Evolutionary conservation across 257 asterid genomes (phyloP).

Genomic region (Marsdenia floribunda): DNA sequence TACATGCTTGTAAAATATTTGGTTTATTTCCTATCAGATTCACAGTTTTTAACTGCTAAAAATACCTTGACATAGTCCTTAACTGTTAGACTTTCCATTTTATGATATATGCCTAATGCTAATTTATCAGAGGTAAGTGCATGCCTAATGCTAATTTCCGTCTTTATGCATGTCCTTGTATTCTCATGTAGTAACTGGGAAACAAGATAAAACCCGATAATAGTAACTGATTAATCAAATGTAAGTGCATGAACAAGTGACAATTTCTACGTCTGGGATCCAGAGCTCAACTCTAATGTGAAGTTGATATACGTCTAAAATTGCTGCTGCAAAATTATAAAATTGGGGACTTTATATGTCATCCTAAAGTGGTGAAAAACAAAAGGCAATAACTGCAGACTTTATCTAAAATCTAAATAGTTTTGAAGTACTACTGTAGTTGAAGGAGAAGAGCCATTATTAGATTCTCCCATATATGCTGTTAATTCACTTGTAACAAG

Average conservation of each 20-base stretch:
- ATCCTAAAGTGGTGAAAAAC: not conserved
- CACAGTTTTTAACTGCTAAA: not conserved
- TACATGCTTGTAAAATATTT: not conserved
- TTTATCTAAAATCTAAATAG: not conserved
- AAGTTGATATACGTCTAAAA: not conserved
- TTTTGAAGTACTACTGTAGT: not conserved
- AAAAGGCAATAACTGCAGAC: not conserved
- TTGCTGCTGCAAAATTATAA: not conserved
- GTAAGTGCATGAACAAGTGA: not conserved
- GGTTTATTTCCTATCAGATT: not conserved
- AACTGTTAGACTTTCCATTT: not conserved
- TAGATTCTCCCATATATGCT: not conserved
- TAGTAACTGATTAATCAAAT: not conserved
- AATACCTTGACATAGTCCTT: not conserved
- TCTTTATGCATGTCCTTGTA: not conserved
- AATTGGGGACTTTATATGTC: not conserved
- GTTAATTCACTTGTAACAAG: conserved; percentile 1
- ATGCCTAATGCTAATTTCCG: not conserved
- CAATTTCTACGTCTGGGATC: not conserved
- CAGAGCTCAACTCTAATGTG: not conserved
- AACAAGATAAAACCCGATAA: not conserved
- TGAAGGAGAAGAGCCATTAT: not conserved
- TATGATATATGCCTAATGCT: no score
- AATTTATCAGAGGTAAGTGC: no score
- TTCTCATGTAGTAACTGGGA: not conserved